These are phyloP conservation scores for Solanum phureja DNA, from an alignment of 257 asterid species.

Conservation along the genomic window DNA sequence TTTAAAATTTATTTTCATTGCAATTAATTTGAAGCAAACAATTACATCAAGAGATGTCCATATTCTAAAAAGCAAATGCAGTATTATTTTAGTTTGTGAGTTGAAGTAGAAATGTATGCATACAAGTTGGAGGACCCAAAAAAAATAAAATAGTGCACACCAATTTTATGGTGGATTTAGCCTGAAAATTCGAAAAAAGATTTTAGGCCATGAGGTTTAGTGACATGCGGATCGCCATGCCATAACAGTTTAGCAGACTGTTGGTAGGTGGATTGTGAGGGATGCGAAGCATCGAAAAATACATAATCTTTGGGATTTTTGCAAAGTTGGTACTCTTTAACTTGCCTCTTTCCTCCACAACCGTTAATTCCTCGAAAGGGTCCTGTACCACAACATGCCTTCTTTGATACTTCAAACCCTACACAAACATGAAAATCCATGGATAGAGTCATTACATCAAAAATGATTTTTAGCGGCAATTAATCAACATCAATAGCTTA, in stretches of 20 bases:
- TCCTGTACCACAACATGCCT: constrained; percentile 52
- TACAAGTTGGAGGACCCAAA: not conserved
- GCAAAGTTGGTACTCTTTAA: constrained; percentile 29
- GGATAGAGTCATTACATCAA: not conserved
- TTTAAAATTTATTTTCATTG: not conserved
- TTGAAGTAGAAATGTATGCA: not conserved
- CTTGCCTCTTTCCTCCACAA: constrained; percentile 45
- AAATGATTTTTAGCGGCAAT: too few relatives aligned
- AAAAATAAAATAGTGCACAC: not conserved
- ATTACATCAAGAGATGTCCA: not conserved
- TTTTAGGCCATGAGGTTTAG: constrained; percentile 12
- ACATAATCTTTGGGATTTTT: constrained; percentile 26
- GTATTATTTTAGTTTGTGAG: not conserved
- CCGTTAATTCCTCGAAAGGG: constrained; percentile 26
- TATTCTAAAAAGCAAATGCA: not conserved
- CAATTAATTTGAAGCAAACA: not conserved
- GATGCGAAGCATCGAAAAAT: constrained; percentile 40
- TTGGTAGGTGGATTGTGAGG: constrained; percentile 20
- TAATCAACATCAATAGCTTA: too few relatives aligned
- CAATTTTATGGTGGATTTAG: not conserved
- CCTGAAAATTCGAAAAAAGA: constrained; percentile 7
- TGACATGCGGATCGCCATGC: constrained; percentile 1
- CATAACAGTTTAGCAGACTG: constrained; percentile 36
- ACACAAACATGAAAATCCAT: not conserved
- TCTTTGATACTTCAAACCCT: constrained; percentile 37